Evolutionary conservation across 1,284 basidiomycete species (phyloP), one percentile per base, ranked within the genome.

Genomic region (Ganoderma multipileum): DNA sequence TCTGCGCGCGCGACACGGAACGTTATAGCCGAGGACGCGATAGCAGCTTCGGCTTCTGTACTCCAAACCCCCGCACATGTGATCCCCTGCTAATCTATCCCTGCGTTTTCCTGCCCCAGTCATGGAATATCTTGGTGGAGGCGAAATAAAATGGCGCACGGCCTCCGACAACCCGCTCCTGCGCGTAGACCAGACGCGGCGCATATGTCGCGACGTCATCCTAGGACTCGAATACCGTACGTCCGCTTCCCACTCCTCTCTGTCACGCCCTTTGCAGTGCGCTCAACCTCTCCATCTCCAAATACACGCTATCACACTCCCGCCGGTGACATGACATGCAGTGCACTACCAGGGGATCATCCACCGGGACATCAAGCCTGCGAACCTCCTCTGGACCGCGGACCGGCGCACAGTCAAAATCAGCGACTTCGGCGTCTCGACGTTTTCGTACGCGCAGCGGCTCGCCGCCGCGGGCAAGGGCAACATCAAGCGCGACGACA

Each of bases 301-400:
- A 33, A 8, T 60, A 65, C 69, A 4, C 76, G 11, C 55, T 54
- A 20, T 58, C 52, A 38, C 33, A 50, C 30, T 28, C 61, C 30
- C 39, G 42, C 44, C 61, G 18, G n/a, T 26, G 42, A 44, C 50
- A 52, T 57, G 20, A 47, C 26, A 50, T 52, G 47, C 44, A 97
- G 95, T 99, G 7, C 97, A 99, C 79, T 90, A 94, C 76, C 95
- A 99, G 78, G 97, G 97, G 44, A 98, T 99, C 80, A 99, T 99
- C 64, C 98, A 99, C 81, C 95, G 98, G 68, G 98, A 99, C 81
- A 99, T 99, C 84, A 99, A 99, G 81, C 98, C 98, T 14, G 96
- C 95, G 68, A 99, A 99, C 79, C 89, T 99, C 42, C 87, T 99
- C 20, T 96, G 94, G 90, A 93, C 94, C 20, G 86, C 87, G 42